These are phyloP conservation scores for Coprinopsis sp. DNA, from an alignment of 768 basidiomycete species.

Conservation along the genomic window DNA sequence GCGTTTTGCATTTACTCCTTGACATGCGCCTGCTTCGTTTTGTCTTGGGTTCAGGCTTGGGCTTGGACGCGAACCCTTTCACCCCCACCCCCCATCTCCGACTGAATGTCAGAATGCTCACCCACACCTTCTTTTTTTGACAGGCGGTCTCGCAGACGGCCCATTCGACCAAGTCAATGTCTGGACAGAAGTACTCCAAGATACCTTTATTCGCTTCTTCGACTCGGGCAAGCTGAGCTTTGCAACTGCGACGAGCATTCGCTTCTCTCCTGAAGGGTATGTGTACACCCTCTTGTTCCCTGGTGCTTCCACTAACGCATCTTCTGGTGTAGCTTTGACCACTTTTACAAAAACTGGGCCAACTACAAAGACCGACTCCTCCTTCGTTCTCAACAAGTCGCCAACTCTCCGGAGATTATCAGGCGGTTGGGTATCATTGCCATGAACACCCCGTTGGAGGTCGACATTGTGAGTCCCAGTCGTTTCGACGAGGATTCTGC, in stretches of 20 bases:
- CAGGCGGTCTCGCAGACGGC: slow-evolving; percentile 41
- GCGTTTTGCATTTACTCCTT: too few species aligned
- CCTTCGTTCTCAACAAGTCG: slow-evolving; percentile 46
- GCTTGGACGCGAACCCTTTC: too few species aligned
- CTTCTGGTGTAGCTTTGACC: slow-evolving; percentile 30
- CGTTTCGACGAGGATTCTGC: neutral
- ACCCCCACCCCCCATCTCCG: too few species aligned
- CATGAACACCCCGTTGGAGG: slow-evolving; percentile 49
- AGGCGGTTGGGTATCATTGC: slow-evolving; percentile 44
- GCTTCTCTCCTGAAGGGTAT: slow-evolving; percentile 41
- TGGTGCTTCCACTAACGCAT: neutral
- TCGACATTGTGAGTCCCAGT: slow-evolving; percentile 37
- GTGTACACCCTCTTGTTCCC: neutral
- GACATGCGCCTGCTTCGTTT: too few species aligned
- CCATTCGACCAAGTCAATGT: slow-evolving; percentile 47
- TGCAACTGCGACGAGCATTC: slow-evolving; percentile 44
- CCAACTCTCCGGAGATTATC: slow-evolving; percentile 47
- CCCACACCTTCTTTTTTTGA: too few species aligned
- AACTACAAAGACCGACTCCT: slow-evolving; percentile 43
- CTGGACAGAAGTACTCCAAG: slow-evolving; percentile 46
- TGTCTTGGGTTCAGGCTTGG: too few species aligned
- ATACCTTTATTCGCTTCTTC: slow-evolving; percentile 43
- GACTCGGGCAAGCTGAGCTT: slow-evolving; percentile 43
- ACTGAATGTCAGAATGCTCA: too few species aligned
- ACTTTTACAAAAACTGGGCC: slow-evolving; percentile 45